These are phyloP conservation scores for Viola pubescens DNA, from an alignment of 441 rosid species.

Conservation along the genomic window DNA sequence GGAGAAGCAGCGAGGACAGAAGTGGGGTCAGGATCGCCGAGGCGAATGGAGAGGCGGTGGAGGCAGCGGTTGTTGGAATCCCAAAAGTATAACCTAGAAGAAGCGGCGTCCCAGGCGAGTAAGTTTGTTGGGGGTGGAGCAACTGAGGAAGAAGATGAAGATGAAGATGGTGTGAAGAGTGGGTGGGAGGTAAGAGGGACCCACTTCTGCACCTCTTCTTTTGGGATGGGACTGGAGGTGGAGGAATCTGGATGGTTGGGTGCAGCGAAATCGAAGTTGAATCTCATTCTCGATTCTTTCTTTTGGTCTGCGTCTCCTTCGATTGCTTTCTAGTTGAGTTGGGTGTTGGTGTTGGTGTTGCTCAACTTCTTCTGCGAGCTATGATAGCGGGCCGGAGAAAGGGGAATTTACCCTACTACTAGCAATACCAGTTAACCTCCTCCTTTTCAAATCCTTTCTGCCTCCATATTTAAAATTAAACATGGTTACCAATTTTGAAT, in stretches of 20 bases:
- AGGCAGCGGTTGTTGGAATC: constrained; percentile 43
- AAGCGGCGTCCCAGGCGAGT: constrained; percentile 78
- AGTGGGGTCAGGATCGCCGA: constrained; percentile 83
- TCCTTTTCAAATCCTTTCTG: too few species aligned
- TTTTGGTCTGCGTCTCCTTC: background rate
- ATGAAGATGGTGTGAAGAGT: constrained; percentile 39
- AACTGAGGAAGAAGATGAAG: constrained; percentile 14
- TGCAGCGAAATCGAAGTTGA: constrained; percentile 39
- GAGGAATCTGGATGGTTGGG: constrained; percentile 21
- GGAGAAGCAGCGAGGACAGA: constrained; percentile 69
- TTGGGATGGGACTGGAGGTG: constrained; percentile 36
- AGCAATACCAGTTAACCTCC: too few species aligned
- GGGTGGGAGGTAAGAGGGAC: constrained; percentile 69
- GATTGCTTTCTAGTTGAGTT: too few species aligned
- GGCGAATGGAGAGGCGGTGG: constrained; percentile 66
- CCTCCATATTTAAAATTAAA: too few species aligned
- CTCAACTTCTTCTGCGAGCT: background rate
- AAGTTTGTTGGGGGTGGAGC: constrained; percentile 41
- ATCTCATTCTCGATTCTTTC: constrained; percentile 38
- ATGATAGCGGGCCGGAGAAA: background rate
- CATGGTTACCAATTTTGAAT: too few species aligned
- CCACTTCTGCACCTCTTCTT: constrained; percentile 50
- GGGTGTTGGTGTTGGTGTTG: background rate
- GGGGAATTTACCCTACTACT: background rate
- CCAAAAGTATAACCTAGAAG: constrained; percentile 76